Conservation (phyloP, 176 grass and related monocot species). For the Oryza rufipogon region DNA sequence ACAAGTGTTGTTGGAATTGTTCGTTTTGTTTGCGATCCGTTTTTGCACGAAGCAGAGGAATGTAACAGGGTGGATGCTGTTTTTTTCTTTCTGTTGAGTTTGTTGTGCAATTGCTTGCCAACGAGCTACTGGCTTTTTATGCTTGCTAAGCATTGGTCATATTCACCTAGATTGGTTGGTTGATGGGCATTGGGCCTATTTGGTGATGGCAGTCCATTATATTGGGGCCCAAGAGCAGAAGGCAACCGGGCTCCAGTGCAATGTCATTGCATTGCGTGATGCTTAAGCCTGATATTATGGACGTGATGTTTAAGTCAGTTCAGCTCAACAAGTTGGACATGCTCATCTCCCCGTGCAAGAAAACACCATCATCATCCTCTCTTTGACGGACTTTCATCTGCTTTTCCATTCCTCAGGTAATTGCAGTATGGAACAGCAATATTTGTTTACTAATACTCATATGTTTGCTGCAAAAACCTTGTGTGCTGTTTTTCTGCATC, state of each 20-base stretch:
- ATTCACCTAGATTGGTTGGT: not conserved
- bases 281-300: not conserved
- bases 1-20: not conserved
- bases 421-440: not conserved
- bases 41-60: slow-evolving; percentile 15
- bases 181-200: not conserved
- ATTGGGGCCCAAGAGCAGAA: not conserved
- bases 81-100: not conserved
- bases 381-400: slow-evolving; percentile 14
- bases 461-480: slow-evolving; percentile 10
- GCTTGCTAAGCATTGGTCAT: not conserved
- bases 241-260: not conserved
- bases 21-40: slow-evolving; percentile 3
- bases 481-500: not conserved
- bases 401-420: slow-evolving; percentile 21
- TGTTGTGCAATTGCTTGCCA: not conserved
- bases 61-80: slow-evolving; percentile 18
- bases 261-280: not conserved
- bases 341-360: not conserved
- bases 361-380: not conserved
- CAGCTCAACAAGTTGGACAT: not conserved
- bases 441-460: not conserved
- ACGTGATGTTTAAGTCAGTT: not conserved
- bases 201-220: not conserved
- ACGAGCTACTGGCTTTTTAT: not conserved